These are phyloP conservation scores for Pulveroboletus sp. DNA, from an alignment of 768 basidiomycete species.

Conservation along the genomic window DNA sequence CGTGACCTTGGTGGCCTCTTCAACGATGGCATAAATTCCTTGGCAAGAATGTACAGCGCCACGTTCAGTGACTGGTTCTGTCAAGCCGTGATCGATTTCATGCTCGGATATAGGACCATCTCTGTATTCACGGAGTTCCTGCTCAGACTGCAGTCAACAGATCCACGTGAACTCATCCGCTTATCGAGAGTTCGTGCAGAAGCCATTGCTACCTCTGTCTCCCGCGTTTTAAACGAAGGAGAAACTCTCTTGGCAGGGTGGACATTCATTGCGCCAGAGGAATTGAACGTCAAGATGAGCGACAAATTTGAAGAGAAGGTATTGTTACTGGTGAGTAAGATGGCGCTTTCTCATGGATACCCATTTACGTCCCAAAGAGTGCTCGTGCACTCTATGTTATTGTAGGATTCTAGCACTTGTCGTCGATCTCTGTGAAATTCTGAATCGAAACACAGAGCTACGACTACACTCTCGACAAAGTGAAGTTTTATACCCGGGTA, in stretches of 20 bases:
- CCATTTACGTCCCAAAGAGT: conserved; percentile 24
- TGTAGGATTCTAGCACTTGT: conserved; percentile 42
- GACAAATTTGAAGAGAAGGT: conserved; percentile 94
- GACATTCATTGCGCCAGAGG: conserved; percentile 87
- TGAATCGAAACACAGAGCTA: conserved; percentile 59
- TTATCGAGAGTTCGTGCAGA: conserved; percentile 88
- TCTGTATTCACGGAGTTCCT: conserved; percentile 94
- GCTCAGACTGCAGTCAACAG: conserved; percentile 83
- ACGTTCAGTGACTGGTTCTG: conserved; percentile 95
- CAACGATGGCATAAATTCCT: conserved; percentile 93
- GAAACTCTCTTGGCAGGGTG: conserved; percentile 82
- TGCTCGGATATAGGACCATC: conserved; percentile 82
- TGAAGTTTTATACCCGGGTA: conserved; percentile 85
- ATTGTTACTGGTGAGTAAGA: conserved; percentile 67
- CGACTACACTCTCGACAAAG: conserved; percentile 91
- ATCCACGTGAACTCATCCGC: conserved; percentile 85
- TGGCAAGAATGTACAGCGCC: conserved; percentile 86
- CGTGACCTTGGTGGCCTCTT: conserved; percentile 88
- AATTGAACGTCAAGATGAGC: conserved; percentile 66
- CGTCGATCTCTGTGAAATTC: not conserved
- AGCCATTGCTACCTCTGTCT: conserved; percentile 87
- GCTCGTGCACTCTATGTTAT: conserved; percentile 69
- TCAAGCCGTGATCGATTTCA: conserved; percentile 93
- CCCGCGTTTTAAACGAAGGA: conserved; percentile 69
- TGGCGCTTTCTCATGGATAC: not conserved